Conservation (phyloP, 192 early-diverging fungal species). For the Gonapodya sp. region DNA sequence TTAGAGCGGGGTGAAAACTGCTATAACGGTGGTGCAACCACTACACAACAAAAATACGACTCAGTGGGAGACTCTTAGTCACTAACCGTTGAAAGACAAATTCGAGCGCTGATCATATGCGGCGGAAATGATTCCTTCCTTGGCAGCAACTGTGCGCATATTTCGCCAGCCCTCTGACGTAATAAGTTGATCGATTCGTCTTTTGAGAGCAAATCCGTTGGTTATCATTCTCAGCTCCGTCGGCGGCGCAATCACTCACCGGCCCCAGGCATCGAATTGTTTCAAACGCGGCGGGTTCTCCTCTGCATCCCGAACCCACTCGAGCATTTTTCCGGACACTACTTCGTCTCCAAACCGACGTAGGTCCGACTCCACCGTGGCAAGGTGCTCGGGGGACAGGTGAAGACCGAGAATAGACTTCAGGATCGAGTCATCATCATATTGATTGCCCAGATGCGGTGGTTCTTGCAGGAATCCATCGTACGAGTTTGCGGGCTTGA, state of each 20-base stretch:
- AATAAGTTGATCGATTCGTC: conserved; percentile 33
- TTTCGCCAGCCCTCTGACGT: conserved; percentile 50
- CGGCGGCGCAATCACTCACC: too few species aligned
- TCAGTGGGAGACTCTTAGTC: too few species aligned
- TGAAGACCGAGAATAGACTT: not conserved
- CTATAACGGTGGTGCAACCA: too few species aligned
- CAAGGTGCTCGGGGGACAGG: not conserved
- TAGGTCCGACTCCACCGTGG: not conserved
- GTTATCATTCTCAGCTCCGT: too few species aligned
- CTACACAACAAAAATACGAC: too few species aligned
- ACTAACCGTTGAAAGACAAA: conserved; percentile 31
- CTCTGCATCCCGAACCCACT: conserved; percentile 41
- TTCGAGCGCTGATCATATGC: conserved; percentile 41
- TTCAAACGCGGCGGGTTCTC: conserved; percentile 48
- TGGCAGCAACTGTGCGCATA: conserved; percentile 48
- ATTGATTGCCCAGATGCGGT: conserved; percentile 23
- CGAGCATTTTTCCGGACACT: conserved; percentile 28
- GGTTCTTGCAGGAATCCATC: conserved; percentile 19
- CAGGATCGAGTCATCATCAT: not conserved
- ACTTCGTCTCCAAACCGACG: not conserved
- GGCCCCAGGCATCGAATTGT: conserved; percentile 60
- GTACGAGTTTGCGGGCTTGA: not conserved
- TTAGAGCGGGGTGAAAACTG: too few species aligned
- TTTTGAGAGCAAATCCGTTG: too few species aligned
- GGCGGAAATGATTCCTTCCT: conserved; percentile 55